These are phyloP conservation scores for Fremontodendron californicum DNA, from an alignment of 345 rosid genomes.

Conservation along the genomic window DNA sequence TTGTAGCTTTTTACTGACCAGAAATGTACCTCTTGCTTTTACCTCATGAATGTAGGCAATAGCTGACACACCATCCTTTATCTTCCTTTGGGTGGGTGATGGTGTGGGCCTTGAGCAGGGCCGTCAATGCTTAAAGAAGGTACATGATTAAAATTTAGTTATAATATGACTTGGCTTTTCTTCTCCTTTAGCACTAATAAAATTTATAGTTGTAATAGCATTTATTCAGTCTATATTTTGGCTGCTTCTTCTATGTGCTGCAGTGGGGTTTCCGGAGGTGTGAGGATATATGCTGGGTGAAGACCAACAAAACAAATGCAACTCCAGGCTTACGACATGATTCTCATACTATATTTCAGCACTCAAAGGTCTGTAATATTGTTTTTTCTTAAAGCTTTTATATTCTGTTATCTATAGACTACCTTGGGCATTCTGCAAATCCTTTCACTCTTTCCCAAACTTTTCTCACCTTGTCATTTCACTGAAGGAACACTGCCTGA, in stretches of 20 bases:
- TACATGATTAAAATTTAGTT: conserved; percentile 17
- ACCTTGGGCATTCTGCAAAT: conserved; percentile 2
- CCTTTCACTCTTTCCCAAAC: conserved; percentile 1
- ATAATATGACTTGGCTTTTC: neutral
- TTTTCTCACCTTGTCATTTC: conserved; percentile 10
- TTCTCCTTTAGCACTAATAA: neutral
- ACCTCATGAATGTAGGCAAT: conserved; percentile 55
- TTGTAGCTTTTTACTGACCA: neutral
- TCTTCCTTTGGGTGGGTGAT: conserved; percentile 99
- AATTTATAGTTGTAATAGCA: neutral
- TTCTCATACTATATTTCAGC: conserved; percentile 93
- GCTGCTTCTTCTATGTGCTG: conserved; percentile 4
- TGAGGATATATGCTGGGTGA: conserved; percentile 99
- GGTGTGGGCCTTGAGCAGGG: conserved; percentile 98
- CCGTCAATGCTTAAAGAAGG: conserved; percentile 96
- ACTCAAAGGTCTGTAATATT: conserved; percentile 71
- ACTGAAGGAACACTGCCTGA: conserved; percentile 93
- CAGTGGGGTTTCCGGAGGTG: conserved; percentile 99
- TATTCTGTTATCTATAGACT: conserved; percentile 6
- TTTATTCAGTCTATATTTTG: neutral
- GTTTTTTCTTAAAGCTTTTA: neutral
- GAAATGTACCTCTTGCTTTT: neutral
- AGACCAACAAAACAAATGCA: conserved; percentile 92
- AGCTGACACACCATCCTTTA: conserved; percentile 96
- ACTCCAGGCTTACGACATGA: conserved; percentile 93